Base-by-base conservation (phyloP, 106 monocot genomes). In the Dioscorea dumetorum region DNA sequence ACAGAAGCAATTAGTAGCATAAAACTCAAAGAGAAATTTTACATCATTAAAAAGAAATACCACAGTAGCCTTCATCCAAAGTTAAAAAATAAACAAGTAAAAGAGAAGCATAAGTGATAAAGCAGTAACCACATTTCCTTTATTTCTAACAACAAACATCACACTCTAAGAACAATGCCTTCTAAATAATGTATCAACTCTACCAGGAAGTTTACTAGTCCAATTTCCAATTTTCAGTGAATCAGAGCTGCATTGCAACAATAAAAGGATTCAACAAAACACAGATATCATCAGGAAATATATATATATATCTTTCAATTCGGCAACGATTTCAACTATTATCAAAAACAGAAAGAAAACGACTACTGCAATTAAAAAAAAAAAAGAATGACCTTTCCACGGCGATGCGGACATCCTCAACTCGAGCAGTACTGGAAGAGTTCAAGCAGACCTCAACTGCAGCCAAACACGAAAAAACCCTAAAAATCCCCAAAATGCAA, bases 361-460 rank as follows among this genome's bases (percentile, higher is more conserved):
- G n/a, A 12, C 1, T 15, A 19, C 9, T 41, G 41, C 41, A 41
- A 41, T 6, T 41, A 41, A 41, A 41, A 10, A 41, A 41, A 41
- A 10, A 41, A 41, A 10, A 41, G 9, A 41, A 41, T 6, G 19
- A 92, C 99, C 90, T 99, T 81, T 99, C 99, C 12, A 99, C 87
- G 16, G 99, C 90, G 2, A 33, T 60, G 53, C 80, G 78, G 2
- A 90, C 80, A 56, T 99, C 93, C 22, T 93, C 87, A 4, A 50
- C 52, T 7, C 85, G 84, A 50, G 99, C 87, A 12, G 85, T 85
- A 79, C 99, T 99, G 4, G 82, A 67, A 33, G 83, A 67, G 56
- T 79, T 80, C 83, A 99, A 63, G 73, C 90, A 83, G 22, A 99
- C 93, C 85, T 99, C 99, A 64, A 99, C 99, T 99, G 79, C 70